Evolutionary conservation across 2,329 filamentous ascomycete genomes (phyloP), one percentile per base, ranked within the genome.

Genomic region (Fusarium tuaranense): DNA sequence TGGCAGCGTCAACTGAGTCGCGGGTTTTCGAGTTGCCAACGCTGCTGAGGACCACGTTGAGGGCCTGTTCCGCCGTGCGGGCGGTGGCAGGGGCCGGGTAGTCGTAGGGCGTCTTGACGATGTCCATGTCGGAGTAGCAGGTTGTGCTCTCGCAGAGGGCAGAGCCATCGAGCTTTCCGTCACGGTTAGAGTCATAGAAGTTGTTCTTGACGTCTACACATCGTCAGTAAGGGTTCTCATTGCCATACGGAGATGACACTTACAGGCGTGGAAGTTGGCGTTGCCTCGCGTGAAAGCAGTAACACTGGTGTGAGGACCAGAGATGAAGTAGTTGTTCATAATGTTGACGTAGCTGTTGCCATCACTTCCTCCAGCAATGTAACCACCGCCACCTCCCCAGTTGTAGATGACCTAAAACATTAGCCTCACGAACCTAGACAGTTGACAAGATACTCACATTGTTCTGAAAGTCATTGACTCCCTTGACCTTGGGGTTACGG

Each of bases 301-400:
- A 3, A 85, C 84, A 30, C 79, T 84, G 4, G 88, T 89, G 55
- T 82, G 85, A 0, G 88, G 88, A 0, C 88, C 88, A 2, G 85
- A 85, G 69, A 90, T 87, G 79, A 89, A 90, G 78, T 90, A 89
- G 79, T 90, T 90, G 69, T 87, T 86, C 63, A 89, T 82, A 65
- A 90, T 87, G 70, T 90, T 88, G 7, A 84, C 87, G 59, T 85
- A 83, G 63, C 85, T 88, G 30, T 82, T 75, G 6, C 84, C 87
- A 0, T 76, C 80, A 38, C 85, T 87, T 69, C 88, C 87, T 4
- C 87, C 87, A 0, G 87, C 87, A 62, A 89, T 90, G 63, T 90
- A 90, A 5, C 85, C 88, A 7, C 87, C 88, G 1, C 87, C 87
- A 1, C 83, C 82, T 12, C 87, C 88, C 84, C 87, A 90, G 76